Base-by-base conservation (phyloP, 805 yeast species). In the Sugiyamaella qingdaonensis region DNA sequence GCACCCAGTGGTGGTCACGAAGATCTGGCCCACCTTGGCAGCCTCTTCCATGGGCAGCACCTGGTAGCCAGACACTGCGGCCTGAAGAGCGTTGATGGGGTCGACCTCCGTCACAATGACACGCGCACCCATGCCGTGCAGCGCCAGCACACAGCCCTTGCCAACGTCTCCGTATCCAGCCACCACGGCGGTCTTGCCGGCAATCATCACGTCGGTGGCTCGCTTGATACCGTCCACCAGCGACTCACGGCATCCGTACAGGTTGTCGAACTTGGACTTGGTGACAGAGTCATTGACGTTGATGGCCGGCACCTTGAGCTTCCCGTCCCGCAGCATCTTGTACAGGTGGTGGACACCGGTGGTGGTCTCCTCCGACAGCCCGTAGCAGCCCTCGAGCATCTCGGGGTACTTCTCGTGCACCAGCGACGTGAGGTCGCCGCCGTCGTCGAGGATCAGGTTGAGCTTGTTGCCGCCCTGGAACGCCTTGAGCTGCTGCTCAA, bases 161-260 rank as follows among this genome's bases (percentile, higher is more conserved):
- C 99, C 99, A 71, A 92, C 99, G 73, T 92, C 99, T 84, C 99
- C 99, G 81, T 85, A 92, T 78, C 99, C 99, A 59, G 97, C 97
- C 68, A 92, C 98, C 67, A 92, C 95, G 58, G 98, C 96, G 71
- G 88, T 94, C 81, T 92, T 92, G 80, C 99, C 99, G 64, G 97
- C 98, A 71, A 92, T 86, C 98, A 92, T 94, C 67, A 92, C 98
- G 71, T 92, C 99, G 70, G 99, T 92, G 74, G 98, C 99, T 80
- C 98, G 89, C 86, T 92, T 92, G 76, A 92, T 92, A 80, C 99
- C 99, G 77, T 92, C 99, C 64, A 92, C 81, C 68, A 92, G 84
- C 61, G 99, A 92, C 82, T 92, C 99, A 78, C 98, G 88, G 83
- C 98, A 94, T 67, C 99, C 99, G 85, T 92, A 92, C 74, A 94